Base-by-base conservation (phyloP, 2,329 filamentous ascomycete species). In the Penicillium sp. region DNA sequence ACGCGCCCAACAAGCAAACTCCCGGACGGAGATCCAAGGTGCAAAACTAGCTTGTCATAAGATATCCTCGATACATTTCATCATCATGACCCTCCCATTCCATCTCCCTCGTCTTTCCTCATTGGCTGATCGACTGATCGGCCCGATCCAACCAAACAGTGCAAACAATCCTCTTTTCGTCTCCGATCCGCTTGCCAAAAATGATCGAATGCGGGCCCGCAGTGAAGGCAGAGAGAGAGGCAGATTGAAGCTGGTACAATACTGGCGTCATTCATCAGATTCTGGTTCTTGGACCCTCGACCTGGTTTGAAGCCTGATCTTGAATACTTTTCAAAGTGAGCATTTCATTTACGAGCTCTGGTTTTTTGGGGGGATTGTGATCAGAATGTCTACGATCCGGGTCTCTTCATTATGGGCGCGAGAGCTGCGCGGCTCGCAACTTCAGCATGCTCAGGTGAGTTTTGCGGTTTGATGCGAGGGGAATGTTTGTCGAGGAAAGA, bases 141-240 rank as follows among this genome's bases (percentile, higher is more conserved):
- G 41, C 32, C 18, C 24, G 4, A 5, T 29, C 41, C 7, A 46
- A 41, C 47, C 62, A 65, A 66, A 66, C 63, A 60, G 36, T 64
- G 59, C 62, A 65, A 65, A 66, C 62, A 58, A 11, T 13, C 43
- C 39, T 18, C 18, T 18, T 18, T 18, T 3, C 18, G 18, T 18
- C 39, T 44, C 29, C 29, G 29, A 32, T 32, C 29, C 29, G 25
- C 50, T 44, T 35, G 39, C 48, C 50, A 47, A 48, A 50, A 41
- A 53, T 51, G 45, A 51, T 49, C 48, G 42, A 48, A 41, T 47
- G 42, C 29, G 29, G 11, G 29, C 11, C 29, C 11, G 3, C 29
- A 3, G 8, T 8, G 11, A 5, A 3, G 29, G 29, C 7, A 32
- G 4, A 32, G 29, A 32, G 29, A 8, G 29, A 8, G 29, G 29